A percentile compares a stretch with the other conserved stretches of the same genome.
Conservation (phyloP, 495 filamentous ascomycete genomes). For the Daldinia loculata region DNA sequence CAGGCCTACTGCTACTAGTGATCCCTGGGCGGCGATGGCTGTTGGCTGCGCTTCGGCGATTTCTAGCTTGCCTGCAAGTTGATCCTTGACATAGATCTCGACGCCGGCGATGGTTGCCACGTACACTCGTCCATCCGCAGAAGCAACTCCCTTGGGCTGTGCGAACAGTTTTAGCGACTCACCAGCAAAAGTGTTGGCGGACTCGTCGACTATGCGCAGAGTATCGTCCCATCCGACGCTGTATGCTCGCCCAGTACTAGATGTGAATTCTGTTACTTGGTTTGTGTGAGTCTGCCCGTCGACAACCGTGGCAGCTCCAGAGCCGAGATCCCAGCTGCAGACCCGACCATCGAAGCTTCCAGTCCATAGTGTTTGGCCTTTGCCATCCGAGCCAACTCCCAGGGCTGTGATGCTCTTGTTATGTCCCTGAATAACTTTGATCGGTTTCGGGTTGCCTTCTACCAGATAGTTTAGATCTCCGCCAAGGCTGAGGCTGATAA, state of each 20-base stretch:
- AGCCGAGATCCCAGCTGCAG: conserved; percentile 77
- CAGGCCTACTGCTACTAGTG: conserved; percentile 76
- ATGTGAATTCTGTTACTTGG: conserved; percentile 79
- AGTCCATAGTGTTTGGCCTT: conserved; percentile 74
- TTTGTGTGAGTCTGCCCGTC: conserved; percentile 83
- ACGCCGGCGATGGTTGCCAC: conserved; percentile 74
- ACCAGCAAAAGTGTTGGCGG: conserved; percentile 59
- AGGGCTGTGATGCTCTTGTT: conserved; percentile 90
- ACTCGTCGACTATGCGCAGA: conserved; percentile 75
- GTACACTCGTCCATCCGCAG: conserved; percentile 57
- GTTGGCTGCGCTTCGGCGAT: conserved; percentile 66
- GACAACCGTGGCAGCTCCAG: conserved; percentile 71
- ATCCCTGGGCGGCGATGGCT: conserved; percentile 71
- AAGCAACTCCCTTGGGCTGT: conserved; percentile 62
- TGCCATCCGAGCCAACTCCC: conserved; percentile 56
- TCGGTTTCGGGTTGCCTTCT: conserved; percentile 71
- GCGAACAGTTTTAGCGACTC: conserved; percentile 55
- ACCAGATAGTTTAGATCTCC: conserved; percentile 91
- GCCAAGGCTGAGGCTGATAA: conserved; percentile 86
- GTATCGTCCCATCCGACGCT: conserved; percentile 97
- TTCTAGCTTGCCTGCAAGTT: conserved; percentile 58
- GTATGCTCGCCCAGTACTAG: conserved; percentile 69
- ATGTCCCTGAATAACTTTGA: conserved; percentile 84
- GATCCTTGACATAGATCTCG: conserved; percentile 69
- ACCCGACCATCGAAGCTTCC: conserved; percentile 92